Evolutionary conservation across 106 monocot genomes (phyloP).

Genomic region (Acorus gramineus): DNA sequence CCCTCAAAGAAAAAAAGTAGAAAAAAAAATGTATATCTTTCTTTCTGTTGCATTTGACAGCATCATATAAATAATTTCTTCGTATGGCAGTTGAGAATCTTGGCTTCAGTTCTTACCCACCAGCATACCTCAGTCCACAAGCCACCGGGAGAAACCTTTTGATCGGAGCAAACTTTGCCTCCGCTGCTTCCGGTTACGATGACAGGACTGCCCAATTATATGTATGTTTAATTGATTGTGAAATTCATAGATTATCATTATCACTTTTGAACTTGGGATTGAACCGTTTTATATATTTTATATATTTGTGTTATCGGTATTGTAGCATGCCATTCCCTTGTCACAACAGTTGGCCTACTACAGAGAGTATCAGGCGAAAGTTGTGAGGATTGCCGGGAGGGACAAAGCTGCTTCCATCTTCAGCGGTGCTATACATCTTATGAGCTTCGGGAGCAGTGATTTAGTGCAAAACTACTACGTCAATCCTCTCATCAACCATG

Average conservation of each 20-base stretch:
- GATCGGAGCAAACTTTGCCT: too few relatives aligned
- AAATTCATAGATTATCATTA: not conserved
- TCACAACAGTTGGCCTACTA: slow-evolving; percentile 2
- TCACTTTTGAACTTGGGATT: not conserved
- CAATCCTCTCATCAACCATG: slow-evolving; percentile 59
- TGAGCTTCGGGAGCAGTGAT: slow-evolving; percentile 65
- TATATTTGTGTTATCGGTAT: too few relatives aligned
- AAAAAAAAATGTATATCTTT: too few relatives aligned
- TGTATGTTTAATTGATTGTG: not conserved
- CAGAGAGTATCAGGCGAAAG: slow-evolving; percentile 64
- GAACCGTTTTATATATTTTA: too few relatives aligned
- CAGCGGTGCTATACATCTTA: slow-evolving; percentile 47
- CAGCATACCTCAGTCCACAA: too few relatives aligned
- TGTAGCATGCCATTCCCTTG: slow-evolving; percentile 5
- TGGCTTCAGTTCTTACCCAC: too few relatives aligned
- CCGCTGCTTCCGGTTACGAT: too few relatives aligned
- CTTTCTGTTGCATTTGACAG: not conserved
- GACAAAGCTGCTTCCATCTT: slow-evolving; percentile 44
- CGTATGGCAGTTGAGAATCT: too few relatives aligned
- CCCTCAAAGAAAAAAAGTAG: too few relatives aligned
- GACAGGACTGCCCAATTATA: too few relatives aligned
- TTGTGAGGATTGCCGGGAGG: slow-evolving; percentile 39
- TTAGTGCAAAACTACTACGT: slow-evolving; percentile 86
- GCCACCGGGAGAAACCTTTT: too few relatives aligned
- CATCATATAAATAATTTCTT: not conserved